These are phyloP conservation scores for Epithele typhae DNA, from an alignment of 768 basidiomycete species.

Conservation along the genomic window DNA sequence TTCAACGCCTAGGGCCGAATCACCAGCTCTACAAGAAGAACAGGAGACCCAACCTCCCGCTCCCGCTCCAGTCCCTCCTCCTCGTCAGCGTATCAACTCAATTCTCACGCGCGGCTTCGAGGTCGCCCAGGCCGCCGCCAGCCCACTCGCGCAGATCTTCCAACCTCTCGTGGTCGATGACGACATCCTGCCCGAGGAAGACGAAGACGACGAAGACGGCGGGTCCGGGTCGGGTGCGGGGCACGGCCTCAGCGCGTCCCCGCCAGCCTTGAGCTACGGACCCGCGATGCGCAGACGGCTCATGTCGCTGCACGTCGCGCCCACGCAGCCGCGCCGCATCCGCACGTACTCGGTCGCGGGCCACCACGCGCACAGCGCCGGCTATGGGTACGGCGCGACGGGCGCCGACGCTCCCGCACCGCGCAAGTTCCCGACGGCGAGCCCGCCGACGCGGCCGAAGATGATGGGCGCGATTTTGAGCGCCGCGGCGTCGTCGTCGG, in stretches of 20 bases:
- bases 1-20: too few species aligned
- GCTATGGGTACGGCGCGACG: slow-evolving; percentile 13
- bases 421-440: slow-evolving; percentile 18
- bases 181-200: slow-evolving; percentile 30
- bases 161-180: slow-evolving; percentile 62
- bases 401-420: slow-evolving; percentile 4
- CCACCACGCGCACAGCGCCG: neutral
- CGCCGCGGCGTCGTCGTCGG: neutral
- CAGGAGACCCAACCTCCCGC: slow-evolving; percentile 7
- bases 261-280: slow-evolving; percentile 31
- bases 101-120: slow-evolving; percentile 36
- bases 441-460: slow-evolving; percentile 6
- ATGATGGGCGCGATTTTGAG: neutral
- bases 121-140: slow-evolving; percentile 37
- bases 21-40: slow-evolving; percentile 3
- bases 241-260: neutral
- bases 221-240: neutral
- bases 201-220: neutral
- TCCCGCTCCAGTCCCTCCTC: too few species aligned
- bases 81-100: slow-evolving; percentile 41
- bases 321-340: slow-evolving; percentile 9
- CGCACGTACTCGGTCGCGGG: slow-evolving; percentile 12
- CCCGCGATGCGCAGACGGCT: slow-evolving; percentile 36
- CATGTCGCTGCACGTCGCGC: slow-evolving; percentile 27
- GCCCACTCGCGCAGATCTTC: slow-evolving; percentile 73